phyloP scores from a whole-genome alignment of 306 rosid species.

The Dryas drummondii region DNA sequence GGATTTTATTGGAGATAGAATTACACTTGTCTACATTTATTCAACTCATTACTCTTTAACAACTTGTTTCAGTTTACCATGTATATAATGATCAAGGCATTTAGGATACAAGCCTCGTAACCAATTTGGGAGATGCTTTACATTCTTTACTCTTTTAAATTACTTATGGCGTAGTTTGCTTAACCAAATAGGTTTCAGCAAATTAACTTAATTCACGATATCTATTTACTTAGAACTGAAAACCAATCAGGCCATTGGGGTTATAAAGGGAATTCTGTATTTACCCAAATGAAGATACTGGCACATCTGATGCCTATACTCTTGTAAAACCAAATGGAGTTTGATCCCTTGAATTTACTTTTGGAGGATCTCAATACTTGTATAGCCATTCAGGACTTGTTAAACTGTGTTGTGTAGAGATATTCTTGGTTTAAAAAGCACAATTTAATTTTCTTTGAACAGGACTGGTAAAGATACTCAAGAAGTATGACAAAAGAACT shows the following conservation, averaged over 20 bases:
- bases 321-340: background rate
- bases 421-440: background rate
- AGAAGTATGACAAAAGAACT: constrained; percentile 97
- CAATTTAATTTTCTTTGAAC: constrained; percentile 22
- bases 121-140: too few species aligned
- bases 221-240: too few species aligned
- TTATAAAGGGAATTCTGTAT: background rate
- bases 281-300: background rate
- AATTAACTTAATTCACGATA: too few species aligned
- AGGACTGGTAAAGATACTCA: constrained; percentile 92
- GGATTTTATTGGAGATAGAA: background rate
- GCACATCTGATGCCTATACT: background rate
- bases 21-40: too few species aligned
- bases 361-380: background rate
- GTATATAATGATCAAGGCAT: too few species aligned
- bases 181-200: too few species aligned
- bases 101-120: too few species aligned
- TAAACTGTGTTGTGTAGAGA: background rate
- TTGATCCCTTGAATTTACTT: background rate
- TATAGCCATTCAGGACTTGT: background rate
- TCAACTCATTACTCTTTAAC: too few species aligned
- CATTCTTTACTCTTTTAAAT: background rate
- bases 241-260: too few species aligned
- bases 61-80: too few species aligned
- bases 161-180: background rate